Evolutionary conservation across 805 yeast species (phyloP).

Genomic region (Starmerella kuoi): DNA sequence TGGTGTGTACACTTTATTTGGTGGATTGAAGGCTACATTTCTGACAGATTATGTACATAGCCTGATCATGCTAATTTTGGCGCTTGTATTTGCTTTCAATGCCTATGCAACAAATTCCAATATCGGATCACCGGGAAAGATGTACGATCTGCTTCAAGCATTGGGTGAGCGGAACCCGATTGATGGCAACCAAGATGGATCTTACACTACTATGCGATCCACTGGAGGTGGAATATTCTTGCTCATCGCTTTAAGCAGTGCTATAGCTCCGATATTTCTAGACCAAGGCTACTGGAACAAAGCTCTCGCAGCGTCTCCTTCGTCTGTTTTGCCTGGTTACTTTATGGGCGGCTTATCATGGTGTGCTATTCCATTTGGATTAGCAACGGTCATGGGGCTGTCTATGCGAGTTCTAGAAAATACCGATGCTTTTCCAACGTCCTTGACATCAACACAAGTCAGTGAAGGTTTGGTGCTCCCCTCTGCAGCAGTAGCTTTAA

Average conservation of each 20-base stretch:
- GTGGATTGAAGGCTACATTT: slow-evolving; percentile 74
- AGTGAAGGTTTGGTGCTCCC: slow-evolving; percentile 59
- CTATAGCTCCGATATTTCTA: slow-evolving; percentile 78
- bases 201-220: slow-evolving; percentile 77
- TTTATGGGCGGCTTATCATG: slow-evolving; percentile 78
- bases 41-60: slow-evolving; percentile 72
- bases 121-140: slow-evolving; percentile 70
- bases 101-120: slow-evolving; percentile 53
- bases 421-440: slow-evolving; percentile 69
- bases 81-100: slow-evolving; percentile 67
- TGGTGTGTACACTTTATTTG: slow-evolving; percentile 58
- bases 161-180: slow-evolving; percentile 49
- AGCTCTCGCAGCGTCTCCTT: slow-evolving; percentile 75
- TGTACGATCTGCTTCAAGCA: slow-evolving; percentile 59
- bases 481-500: slow-evolving; percentile 64
- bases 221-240: slow-evolving; percentile 78
- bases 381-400: slow-evolving; percentile 73
- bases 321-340: slow-evolving; percentile 75
- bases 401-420: slow-evolving; percentile 54
- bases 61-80: slow-evolving; percentile 61
- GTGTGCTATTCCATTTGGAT: slow-evolving; percentile 78
- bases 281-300: slow-evolving; percentile 84
- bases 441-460: slow-evolving; percentile 54
- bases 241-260: slow-evolving; percentile 77
- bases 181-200: slow-evolving; percentile 70